These are phyloP conservation scores for Ogataea corticis DNA, from an alignment of 805 yeast genomes.

Conservation along the genomic window DNA sequence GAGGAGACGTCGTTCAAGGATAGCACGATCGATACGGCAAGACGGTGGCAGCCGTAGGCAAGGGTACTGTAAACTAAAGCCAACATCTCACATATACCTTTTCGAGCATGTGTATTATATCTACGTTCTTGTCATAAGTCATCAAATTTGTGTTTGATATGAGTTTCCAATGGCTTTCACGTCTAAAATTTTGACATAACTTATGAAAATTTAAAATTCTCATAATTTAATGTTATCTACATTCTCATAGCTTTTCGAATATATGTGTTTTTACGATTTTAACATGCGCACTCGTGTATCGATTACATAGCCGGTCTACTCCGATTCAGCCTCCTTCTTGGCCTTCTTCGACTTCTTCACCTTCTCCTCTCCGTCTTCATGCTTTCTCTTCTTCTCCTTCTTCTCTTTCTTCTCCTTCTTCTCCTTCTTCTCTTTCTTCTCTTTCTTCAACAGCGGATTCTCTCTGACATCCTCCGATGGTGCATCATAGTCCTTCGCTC, in stretches of 20 bases:
- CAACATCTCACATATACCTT: neutral
- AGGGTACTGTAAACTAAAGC: neutral
- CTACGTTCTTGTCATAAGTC: too few species aligned
- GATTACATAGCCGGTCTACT: neutral
- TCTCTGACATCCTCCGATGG: slow-evolving; percentile 66
- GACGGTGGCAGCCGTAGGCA: slow-evolving; percentile 18
- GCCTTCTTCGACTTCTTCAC: slow-evolving; percentile 18
- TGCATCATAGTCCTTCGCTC: slow-evolving; percentile 78
- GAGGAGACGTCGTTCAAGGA: slow-evolving; percentile 11
- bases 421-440: slow-evolving; percentile 31
- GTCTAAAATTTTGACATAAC: too few species aligned
- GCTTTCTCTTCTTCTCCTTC: slow-evolving; percentile 32
- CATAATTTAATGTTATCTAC: too few species aligned
- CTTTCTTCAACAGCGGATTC: slow-evolving; percentile 35
- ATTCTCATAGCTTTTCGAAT: neutral
- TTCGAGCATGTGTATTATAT: slow-evolving; percentile 1
- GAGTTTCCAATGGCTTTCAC: too few species aligned
- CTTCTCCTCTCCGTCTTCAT: slow-evolving; percentile 15
- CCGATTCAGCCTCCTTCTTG: slow-evolving; percentile 7
- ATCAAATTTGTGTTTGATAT: too few species aligned
- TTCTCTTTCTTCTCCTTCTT: slow-evolving; percentile 33
- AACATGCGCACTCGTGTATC: slow-evolving; percentile 10
- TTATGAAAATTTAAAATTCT: too few species aligned
- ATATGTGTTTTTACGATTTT: slow-evolving; percentile 1
- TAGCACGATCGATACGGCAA: slow-evolving; percentile 18